Base-by-base conservation (phyloP, 2,329 filamentous ascomycete genomes). In the Penicillium occitanis region DNA sequence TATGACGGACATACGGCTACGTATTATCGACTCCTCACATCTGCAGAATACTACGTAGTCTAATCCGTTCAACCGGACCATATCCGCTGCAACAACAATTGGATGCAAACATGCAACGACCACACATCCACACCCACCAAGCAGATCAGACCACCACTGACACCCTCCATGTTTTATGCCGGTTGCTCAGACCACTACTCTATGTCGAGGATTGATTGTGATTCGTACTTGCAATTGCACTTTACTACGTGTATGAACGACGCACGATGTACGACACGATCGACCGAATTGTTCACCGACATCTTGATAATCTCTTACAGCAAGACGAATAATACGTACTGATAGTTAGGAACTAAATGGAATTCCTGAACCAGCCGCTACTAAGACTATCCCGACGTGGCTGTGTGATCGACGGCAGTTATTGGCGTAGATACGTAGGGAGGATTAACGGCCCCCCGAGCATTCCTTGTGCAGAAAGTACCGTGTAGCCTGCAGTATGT, bases 81-180 rank as follows among this genome's bases (percentile, higher is more conserved):
- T 55, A 55, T 55, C 10, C 30, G n/a, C 28, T 40, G 33, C 33
- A 57, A 14, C 30, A 14, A 40, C 33, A 8, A 57, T 57, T 57
- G 53, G 53, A 57, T 40, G 53, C 53, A 40, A 37, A 57, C 33
- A 55, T 55, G 10, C 51, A 55, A 19, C 51, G 17, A 1, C 17
- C n/a, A 53, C 51, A 14, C 51, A 57, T 33, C 33, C 53, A 22
- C 11, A 57, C 53, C 33, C 53, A 22, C 11, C n/a, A 3, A 53
- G 22, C 33, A 37, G 33, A 57, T 53, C 50, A 53, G 30, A 40
- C 30, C 51, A 57, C 50, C 30, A 57, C 25, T 57, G 53, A 40
- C 53, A 57, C 53, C 53, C 53, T 57, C 53, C 53, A 57, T 57
- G 53, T 57, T 57, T 40, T 57, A 17, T 37, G 53, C 33, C 11